phyloP scores from a whole-genome alignment of 179 eudicot genomes.

The Heliamphora pulchella region DNA sequence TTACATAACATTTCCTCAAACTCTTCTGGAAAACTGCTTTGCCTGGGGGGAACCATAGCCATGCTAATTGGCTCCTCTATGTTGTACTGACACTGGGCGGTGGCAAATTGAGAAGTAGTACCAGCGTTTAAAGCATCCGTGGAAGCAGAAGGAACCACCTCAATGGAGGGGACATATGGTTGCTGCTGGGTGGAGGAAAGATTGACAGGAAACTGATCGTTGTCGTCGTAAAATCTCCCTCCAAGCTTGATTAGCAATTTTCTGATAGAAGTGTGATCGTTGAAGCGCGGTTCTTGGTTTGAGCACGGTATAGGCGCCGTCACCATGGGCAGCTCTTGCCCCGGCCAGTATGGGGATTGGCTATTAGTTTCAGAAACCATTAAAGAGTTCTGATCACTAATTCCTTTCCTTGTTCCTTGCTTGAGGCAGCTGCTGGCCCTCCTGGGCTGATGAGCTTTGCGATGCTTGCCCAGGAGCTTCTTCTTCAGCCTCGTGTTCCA shows the following conservation, averaged over 20 bases:
- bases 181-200: neutral
- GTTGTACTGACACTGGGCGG: conserved; percentile 7
- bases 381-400: conserved; percentile 2
- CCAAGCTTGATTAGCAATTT: conserved; percentile 52
- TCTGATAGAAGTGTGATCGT: conserved; percentile 42
- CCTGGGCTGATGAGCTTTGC: conserved; percentile 37
- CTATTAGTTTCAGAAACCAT: conserved; percentile 18
- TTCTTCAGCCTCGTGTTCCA: conserved; percentile 52
- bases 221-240: conserved; percentile 31
- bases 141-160: conserved; percentile 12
- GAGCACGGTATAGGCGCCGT: conserved; percentile 25
- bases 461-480: conserved; percentile 50
- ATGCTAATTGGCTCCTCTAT: conserved; percentile 13
- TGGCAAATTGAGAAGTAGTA: conserved; percentile 13
- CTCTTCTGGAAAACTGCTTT: conserved; percentile 31
- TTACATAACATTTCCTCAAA: conserved; percentile 37
- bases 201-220: conserved; percentile 16
- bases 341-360: conserved; percentile 21
- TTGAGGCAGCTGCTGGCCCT: conserved; percentile 23
- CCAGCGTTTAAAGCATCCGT: conserved; percentile 11
- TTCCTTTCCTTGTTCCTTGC: conserved; percentile 27
- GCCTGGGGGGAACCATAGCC: conserved; percentile 19
- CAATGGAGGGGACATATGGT: conserved; percentile 7
- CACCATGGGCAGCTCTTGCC: conserved; percentile 8
- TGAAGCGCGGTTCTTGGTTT: conserved; percentile 26